Conservation (phyloP, 257 asterid genomes). For the Solanum peruvianum region DNA sequence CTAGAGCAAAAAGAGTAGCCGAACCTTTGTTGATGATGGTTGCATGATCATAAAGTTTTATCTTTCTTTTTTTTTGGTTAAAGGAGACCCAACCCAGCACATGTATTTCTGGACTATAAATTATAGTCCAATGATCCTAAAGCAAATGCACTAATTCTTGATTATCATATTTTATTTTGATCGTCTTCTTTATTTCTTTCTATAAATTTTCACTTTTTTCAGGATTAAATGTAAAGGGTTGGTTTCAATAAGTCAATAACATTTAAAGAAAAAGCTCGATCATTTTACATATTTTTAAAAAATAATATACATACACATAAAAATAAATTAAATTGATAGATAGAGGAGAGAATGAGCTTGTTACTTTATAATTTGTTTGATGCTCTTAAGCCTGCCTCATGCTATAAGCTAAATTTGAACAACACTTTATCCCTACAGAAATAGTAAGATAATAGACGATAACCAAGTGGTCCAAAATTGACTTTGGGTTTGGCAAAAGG, state of each 20-base stretch:
- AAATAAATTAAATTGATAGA: too few relatives aligned
- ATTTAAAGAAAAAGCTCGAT: too few relatives aligned
- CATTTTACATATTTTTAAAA: too few relatives aligned
- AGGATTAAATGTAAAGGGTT: background rate
- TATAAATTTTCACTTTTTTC: background rate
- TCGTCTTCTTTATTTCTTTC: background rate
- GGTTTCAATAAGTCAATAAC: background rate
- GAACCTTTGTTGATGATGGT: background rate
- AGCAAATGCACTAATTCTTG: background rate
- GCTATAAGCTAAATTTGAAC: background rate
- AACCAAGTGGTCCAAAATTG: background rate
- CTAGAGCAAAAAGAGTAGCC: slow-evolving; percentile 6
- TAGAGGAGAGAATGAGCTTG: background rate
- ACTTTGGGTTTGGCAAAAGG: background rate
- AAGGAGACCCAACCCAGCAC: background rate
- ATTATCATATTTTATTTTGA: background rate
- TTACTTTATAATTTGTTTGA: background rate
- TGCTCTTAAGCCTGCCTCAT: background rate
- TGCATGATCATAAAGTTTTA: background rate
- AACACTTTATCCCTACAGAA: background rate
- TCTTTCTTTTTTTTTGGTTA: background rate
- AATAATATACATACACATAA: too few relatives aligned
- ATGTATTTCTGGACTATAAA: background rate
- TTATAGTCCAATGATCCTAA: background rate
- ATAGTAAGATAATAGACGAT: background rate